Evolutionary conservation across 176 grass and related monocot species (phyloP), one percentile per base, ranked within the genome.

Genomic region (Thinopyrum elongatum): DNA sequence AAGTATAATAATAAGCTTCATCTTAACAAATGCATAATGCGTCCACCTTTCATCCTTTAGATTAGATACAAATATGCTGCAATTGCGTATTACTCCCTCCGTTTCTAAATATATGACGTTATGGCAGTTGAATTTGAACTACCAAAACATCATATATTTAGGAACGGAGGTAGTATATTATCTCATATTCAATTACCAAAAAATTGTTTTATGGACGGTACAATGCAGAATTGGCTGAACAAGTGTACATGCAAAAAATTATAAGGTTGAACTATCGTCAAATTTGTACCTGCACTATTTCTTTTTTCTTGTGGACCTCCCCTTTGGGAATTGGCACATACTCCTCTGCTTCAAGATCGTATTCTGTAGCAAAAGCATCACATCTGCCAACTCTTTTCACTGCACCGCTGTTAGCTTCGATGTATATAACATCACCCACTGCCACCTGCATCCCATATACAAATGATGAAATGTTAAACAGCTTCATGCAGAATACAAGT

Each of bases 351-450:
- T 99, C 97, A 80, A 99, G 94, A 91, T 99, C 97, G 23, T 86
- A 99, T 89, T 99, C 94, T 66, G 97, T 99, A 79, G 94, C 97
- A 87, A 96, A 99, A 89, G 97, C 83, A 96, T 96, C 97, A 88
- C 97, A 99, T 91, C 97, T 92, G 85, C 97, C 97, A 8, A 99
- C 97, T 94, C 97, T 95, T 84, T 96, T 99, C 80, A 99, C 97
- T 41, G 97, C 97, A 82, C 94, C 92, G 74, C 97, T 99, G 87
- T 94, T 99, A 82, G 92, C 79, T 94, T 99, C 97, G 3, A 99
- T 94, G 79, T 99, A 99, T 88, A 99, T 99, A 85, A 99, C 97
- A 91, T 99, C 97, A 28, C 94, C 97, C 70, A 91, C 88, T 76
- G 92, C 90, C 76, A 99, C 94, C 94, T 96, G 90, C 23, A 83